Percentiles rank a stretch among this genome's conserved stretches.
These are phyloP conservation scores for Apiotrichum brassicae DNA, from an alignment of 1,284 basidiomycete species.

Conservation along the genomic window DNA sequence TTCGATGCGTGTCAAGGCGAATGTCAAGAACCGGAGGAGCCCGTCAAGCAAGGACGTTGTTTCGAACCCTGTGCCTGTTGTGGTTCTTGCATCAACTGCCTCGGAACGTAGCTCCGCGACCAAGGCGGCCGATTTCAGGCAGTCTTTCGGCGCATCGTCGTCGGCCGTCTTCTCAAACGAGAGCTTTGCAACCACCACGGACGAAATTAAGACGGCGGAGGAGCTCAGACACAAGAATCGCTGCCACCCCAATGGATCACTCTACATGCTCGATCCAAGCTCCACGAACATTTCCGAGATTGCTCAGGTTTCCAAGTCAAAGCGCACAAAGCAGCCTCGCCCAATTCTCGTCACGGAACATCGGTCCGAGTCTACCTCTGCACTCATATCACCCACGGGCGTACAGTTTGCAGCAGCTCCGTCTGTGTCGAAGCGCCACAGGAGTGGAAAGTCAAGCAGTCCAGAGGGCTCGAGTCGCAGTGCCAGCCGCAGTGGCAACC, in stretches of 20 bases:
- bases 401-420: too few relatives aligned
- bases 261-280: not conserved
- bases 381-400: too few relatives aligned
- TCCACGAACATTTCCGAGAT: not conserved
- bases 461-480: too few relatives aligned
- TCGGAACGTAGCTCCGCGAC: slow-evolving; percentile 20
- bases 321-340: too few relatives aligned
- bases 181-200: too few relatives aligned
- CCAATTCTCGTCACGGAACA: too few relatives aligned
- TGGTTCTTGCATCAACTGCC: slow-evolving; percentile 16
- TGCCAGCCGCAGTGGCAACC: too few relatives aligned
- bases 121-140: not conserved
- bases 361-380: too few relatives aligned
- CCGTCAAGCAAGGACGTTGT: slow-evolving; percentile 15
- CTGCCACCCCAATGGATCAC: not conserved
- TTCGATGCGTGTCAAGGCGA: slow-evolving; percentile 25
- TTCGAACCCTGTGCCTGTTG: slow-evolving; percentile 23
- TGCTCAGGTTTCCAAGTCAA: too few relatives aligned
- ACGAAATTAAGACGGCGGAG: too few relatives aligned
- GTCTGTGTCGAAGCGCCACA: too few relatives aligned
- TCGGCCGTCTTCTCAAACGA: slow-evolving; percentile 1
- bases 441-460: too few relatives aligned
- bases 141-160: slow-evolving; percentile 1
- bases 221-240: slow-evolving; percentile 9
- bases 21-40: slow-evolving; percentile 19